These are phyloP conservation scores for Mimosa pudica DNA, from an alignment of 306 rosid genomes.

Conservation along the genomic window DNA sequence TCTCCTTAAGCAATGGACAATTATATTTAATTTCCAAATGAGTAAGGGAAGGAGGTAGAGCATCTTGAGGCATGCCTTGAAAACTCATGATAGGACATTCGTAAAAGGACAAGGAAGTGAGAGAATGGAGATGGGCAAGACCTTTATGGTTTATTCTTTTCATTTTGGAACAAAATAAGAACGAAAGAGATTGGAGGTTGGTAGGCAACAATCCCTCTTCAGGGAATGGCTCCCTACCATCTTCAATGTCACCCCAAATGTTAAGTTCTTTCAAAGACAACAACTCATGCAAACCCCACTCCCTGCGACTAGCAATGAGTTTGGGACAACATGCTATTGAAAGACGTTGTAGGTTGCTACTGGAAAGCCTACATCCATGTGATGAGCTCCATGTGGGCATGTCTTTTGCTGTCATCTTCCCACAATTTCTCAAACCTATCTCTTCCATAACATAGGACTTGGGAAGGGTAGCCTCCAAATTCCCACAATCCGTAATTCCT, in stretches of 20 bases:
- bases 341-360: neutral
- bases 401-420: neutral
- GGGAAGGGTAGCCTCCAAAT: neutral
- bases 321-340: fast-evolving
- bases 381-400: neutral
- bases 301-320: neutral
- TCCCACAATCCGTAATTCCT: fast-evolving
- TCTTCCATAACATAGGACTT: neutral
- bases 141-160: neutral
- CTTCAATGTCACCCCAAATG: neutral
- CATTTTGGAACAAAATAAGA: fast-evolving
- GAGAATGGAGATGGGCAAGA: neutral
- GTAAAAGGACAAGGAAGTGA: neutral
- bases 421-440: fast-evolving
- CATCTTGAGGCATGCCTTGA: neutral
- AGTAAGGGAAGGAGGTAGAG: neutral
- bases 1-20: neutral
- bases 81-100: neutral
- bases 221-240: neutral
- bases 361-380: neutral
- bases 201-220: conserved; percentile 2
- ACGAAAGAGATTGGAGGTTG: neutral
- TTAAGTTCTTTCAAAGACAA: neutral
- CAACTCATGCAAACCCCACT: neutral
- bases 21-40: neutral